Conservation (phyloP, 129 eudicot species). For the Deinandra increscens region DNA sequence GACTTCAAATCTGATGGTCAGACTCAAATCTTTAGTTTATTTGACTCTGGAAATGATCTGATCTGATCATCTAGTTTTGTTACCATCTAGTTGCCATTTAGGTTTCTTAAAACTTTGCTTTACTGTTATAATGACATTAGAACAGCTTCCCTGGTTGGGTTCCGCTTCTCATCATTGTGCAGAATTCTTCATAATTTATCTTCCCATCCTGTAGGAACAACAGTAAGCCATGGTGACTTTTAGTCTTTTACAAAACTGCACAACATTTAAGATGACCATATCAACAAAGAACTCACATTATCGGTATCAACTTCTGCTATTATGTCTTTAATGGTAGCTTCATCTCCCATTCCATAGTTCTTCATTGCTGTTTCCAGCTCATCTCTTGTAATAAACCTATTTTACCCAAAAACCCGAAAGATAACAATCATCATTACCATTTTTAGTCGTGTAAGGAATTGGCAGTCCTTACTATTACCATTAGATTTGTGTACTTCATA, state of each 20-base stretch:
- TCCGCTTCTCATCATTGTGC: slow-evolving; percentile 82
- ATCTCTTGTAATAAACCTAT: slow-evolving; percentile 80
- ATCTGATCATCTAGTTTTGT: slow-evolving; percentile 12
- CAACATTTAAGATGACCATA: background rate
- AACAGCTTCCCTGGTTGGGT: slow-evolving; percentile 55
- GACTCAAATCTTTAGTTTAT: background rate
- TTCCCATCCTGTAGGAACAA: slow-evolving; percentile 68
- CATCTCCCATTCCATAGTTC: slow-evolving; percentile 84
- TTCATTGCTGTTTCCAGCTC: slow-evolving; percentile 85
- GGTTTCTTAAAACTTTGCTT: slow-evolving; percentile 12
- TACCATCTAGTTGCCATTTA: slow-evolving; percentile 15
- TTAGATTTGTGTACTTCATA: slow-evolving; percentile 11
- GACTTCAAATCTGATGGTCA: background rate
- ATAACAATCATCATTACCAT: slow-evolving; percentile 1
- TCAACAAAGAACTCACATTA: slow-evolving; percentile 49
- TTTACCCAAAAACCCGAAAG: background rate
- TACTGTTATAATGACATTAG: slow-evolving; percentile 24
- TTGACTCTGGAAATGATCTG: slow-evolving; percentile 1
- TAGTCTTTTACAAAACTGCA: background rate
- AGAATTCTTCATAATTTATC: slow-evolving; percentile 66
- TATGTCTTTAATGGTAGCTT: slow-evolving; percentile 72
- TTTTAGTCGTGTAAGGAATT: background rate
- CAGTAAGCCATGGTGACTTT: background rate
- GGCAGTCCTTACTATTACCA: background rate
- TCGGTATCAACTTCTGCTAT: slow-evolving; percentile 91